Percentiles rank a stretch among this genome's conserved stretches.
These are phyloP conservation scores for Xanthoparmelia taractica DNA, from an alignment of 495 filamentous ascomycete genomes.

Conservation along the genomic window DNA sequence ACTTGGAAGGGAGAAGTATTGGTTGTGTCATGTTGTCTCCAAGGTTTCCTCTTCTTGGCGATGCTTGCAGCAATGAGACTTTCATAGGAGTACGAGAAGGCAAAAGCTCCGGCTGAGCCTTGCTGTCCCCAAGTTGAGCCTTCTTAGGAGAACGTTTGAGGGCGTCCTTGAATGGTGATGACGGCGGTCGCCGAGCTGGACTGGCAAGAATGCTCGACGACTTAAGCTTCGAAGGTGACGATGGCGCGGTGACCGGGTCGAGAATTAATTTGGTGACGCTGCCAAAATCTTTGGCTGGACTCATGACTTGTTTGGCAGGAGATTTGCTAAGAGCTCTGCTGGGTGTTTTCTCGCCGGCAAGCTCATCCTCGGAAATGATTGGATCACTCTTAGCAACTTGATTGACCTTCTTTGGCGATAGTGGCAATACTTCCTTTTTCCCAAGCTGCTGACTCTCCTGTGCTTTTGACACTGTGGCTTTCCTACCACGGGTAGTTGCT, in stretches of 20 bases:
- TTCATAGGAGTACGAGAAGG: constrained; percentile 23
- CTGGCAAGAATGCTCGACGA: constrained; percentile 36
- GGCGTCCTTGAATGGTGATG: constrained; percentile 45
- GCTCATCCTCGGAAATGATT: constrained; percentile 46
- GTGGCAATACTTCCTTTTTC: constrained; percentile 25
- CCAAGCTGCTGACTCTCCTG: not conserved
- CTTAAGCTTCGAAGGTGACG: constrained; percentile 20
- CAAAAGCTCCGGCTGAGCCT: constrained; percentile 17
- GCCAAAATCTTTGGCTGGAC: constrained; percentile 26
- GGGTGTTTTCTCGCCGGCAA: constrained; percentile 38
- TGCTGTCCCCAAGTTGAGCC: constrained; percentile 15
- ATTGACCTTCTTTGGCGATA: constrained; percentile 51
- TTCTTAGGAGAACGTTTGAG: constrained; percentile 33
- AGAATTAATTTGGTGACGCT: constrained; percentile 35
- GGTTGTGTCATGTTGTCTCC: constrained; percentile 33
- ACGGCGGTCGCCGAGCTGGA: constrained; percentile 43
- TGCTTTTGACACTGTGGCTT: not conserved
- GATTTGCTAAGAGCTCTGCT: constrained; percentile 34
- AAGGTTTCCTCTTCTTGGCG: constrained; percentile 39
- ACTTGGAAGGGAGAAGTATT: constrained; percentile 30
- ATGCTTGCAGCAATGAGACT: constrained; percentile 36
- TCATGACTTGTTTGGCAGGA: constrained; percentile 35
- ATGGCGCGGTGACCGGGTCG: constrained; percentile 27
- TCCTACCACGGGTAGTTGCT: constrained; percentile 18
- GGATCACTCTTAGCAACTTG: constrained; percentile 44